Evolutionary conservation across 768 basidiomycete genomes (phyloP).

Genomic region (Boletellus sp.): DNA sequence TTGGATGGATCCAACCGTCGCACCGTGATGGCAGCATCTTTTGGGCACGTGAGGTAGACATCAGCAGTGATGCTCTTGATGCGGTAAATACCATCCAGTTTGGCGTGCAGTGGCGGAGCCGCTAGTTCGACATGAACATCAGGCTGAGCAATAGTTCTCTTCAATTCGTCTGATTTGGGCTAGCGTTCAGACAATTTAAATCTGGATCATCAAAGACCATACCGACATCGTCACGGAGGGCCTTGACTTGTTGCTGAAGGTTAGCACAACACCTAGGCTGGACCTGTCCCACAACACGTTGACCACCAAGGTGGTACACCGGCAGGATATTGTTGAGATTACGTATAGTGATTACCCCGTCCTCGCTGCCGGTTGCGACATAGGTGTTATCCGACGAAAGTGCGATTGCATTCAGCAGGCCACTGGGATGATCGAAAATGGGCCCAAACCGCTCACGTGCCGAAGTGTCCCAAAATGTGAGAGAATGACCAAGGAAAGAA

Average conservation of each 20-base stretch:
- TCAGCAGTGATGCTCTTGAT: background rate
- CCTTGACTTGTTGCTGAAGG: background rate
- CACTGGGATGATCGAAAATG: background rate
- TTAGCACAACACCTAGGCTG: too few relatives aligned
- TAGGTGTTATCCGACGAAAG: background rate
- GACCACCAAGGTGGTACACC: background rate
- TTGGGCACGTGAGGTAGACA: background rate
- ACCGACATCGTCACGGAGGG: background rate
- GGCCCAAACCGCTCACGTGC: constrained; percentile 2
- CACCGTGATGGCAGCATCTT: background rate
- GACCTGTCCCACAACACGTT: background rate
- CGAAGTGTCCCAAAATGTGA: constrained; percentile 8
- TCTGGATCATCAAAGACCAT: too few relatives aligned
- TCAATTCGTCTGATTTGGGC: background rate
- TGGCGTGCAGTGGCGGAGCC: background rate
- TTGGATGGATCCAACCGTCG: background rate
- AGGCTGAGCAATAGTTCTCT: background rate
- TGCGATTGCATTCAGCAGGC: background rate
- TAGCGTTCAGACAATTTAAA: background rate
- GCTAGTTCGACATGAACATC: background rate
- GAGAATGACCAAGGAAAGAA: background rate
- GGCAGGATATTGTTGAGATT: background rate
- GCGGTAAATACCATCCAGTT: background rate
- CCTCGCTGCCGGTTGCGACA: constrained; percentile 1
- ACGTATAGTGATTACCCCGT: background rate